Evolutionary conservation across 176 grass and related monocot genomes (phyloP), one percentile per base, ranked within the genome.

Genomic region (Rhipidocladum racemiflorum): DNA sequence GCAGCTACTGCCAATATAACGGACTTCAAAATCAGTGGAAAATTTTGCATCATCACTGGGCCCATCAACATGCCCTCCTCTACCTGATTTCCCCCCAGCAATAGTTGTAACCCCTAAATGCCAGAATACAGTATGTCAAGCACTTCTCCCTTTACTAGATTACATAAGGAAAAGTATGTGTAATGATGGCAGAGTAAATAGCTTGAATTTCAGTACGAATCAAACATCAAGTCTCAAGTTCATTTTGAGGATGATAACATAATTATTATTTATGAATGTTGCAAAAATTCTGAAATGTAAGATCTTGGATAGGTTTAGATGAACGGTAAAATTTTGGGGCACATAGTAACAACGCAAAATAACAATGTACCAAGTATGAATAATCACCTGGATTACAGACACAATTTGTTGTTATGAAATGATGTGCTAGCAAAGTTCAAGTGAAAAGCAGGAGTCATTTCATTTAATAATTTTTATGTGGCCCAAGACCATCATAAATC

Each of bases 21-120:
- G 90, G 32, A 98, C 87, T 85, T 98, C 92, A 90, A 98, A 91
- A 90, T 98, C 96, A 70, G 89, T 95, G 65, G 96, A 98, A 64
- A 98, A 92, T 87, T 98, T 98, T 53, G 92, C 96, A 36, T 95
- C 90, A 20, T 91, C 90, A 44, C 96, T 95, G 28, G 89, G 91
- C 64, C 91, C 91, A 77, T 97, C 94, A n/a, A 94, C 72, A 71
- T 94, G 94, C 44, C 90, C 91, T 76, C 91, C 91, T 94, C 81
- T 92, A 50, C 78, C 86, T 87, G 89, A 89, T 81, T 94, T 97
- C 2, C 94, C 94, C 62, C 94, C 94, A 54, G 96, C 96, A 88
- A 98, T 98, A 73, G 96, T 98, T 46, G 92, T 98, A 86, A 95
- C 84, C 36, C 96, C 96, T 98, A 84, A 39, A 85, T 77, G 68